Evolutionary conservation across 768 basidiomycete species (phyloP).

Genomic region (Boletellus ananiceps): DNA sequence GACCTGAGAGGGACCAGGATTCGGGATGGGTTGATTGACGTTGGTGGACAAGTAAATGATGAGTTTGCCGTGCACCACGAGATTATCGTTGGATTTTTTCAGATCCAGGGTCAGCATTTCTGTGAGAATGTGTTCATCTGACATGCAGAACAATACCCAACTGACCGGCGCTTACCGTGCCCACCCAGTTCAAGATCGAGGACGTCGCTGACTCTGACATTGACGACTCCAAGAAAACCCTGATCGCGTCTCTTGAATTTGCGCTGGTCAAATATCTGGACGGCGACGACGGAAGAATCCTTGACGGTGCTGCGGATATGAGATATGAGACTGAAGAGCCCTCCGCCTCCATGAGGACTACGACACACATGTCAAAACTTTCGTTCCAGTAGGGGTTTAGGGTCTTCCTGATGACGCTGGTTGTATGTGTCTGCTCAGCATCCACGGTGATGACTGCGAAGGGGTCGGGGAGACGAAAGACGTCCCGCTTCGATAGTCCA

Average conservation of each 20-base stretch:
- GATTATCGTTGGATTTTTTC: conserved; percentile 98
- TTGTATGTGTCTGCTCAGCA: conserved; percentile 95
- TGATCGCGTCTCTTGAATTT: conserved; percentile 99
- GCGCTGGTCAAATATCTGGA: conserved; percentile 98
- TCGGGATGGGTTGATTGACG: conserved; percentile 75
- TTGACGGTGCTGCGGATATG: conserved; percentile 69
- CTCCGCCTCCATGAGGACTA: neutral
- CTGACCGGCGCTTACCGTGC: conserved; percentile 62
- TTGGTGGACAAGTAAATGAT: conserved; percentile 96
- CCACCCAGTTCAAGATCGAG: conserved; percentile 89
- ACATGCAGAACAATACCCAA: neutral
- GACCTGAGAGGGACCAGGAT: conserved; percentile 74
- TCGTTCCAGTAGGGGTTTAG: conserved; percentile 97
- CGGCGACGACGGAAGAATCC: conserved; percentile 95
- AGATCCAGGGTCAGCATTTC: conserved; percentile 97
- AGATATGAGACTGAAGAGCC: conserved; percentile 8
- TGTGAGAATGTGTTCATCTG: conserved; percentile 25
- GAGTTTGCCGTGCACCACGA: conserved; percentile 96
- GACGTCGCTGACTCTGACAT: conserved; percentile 85
- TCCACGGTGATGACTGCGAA: conserved; percentile 99
- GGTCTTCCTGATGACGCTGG: conserved; percentile 94
- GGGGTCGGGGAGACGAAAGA: conserved; percentile 94
- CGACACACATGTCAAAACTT: conserved; percentile 89
- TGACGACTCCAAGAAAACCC: conserved; percentile 97
- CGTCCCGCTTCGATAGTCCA: conserved; percentile 89